Evolutionary conservation across 2,329 filamentous ascomycete species (phyloP).

Genomic region (Camptophora hylomeconis): DNA sequence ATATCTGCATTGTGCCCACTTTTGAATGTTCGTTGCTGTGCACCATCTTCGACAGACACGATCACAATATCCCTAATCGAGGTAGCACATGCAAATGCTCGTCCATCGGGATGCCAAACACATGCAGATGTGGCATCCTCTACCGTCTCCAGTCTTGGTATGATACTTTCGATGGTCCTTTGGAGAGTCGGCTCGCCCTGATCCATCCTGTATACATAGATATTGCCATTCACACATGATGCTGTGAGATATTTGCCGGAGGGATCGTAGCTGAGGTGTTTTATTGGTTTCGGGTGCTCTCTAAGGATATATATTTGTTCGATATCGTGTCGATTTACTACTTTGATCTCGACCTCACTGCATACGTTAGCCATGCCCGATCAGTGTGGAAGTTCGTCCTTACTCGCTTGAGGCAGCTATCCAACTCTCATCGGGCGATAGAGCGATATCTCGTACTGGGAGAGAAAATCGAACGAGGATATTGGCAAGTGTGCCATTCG

Average conservation of each 20-base stretch:
- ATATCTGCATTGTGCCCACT: conserved; percentile 73
- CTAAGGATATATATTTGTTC: conserved; percentile 62
- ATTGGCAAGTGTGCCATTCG: conserved; percentile 40
- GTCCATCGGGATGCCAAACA: conserved; percentile 88
- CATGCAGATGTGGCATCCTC: conserved; percentile 61
- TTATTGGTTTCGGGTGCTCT: conserved; percentile 76
- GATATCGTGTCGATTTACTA: conserved; percentile 73
- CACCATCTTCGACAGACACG: conserved; percentile 81
- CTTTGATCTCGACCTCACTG: conserved; percentile 73
- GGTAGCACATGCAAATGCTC: conserved; percentile 77
- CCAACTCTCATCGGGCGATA: conserved; percentile 74
- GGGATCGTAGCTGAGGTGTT: conserved; percentile 79
- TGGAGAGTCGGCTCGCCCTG: conserved; percentile 69
- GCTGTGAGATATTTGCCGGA: conserved; percentile 63
- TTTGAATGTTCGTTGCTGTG: conserved; percentile 66
- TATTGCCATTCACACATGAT: conserved; percentile 74
- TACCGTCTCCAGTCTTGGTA: conserved; percentile 64
- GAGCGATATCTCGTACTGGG: conserved; percentile 70
- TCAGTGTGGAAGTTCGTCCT: conserved; percentile 18
- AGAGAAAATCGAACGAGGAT: conserved; percentile 75
- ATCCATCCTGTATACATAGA: conserved; percentile 68
- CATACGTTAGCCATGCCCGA: conserved; percentile 1
- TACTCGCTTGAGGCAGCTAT: conserved; percentile 90
- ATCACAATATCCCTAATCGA: conserved; percentile 72
- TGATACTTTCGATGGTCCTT: conserved; percentile 73